These are phyloP conservation scores for Sanguinoderma infundibulare DNA, from an alignment of 1,284 basidiomycete species.

Conservation along the genomic window DNA sequence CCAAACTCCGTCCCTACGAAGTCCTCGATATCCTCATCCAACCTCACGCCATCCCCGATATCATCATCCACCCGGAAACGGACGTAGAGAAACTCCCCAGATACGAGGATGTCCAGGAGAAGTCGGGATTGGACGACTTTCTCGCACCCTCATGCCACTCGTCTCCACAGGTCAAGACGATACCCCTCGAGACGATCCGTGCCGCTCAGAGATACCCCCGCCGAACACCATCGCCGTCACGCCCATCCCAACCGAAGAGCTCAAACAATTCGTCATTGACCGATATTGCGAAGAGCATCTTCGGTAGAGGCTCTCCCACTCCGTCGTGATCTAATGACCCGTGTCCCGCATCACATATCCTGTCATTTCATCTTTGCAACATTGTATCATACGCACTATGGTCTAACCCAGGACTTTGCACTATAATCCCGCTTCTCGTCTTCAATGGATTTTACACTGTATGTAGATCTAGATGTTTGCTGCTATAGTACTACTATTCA, in stretches of 20 bases:
- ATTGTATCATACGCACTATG: too few relatives aligned
- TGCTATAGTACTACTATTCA: too few relatives aligned
- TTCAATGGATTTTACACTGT: too few relatives aligned
- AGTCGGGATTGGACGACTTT: constrained; percentile 3
- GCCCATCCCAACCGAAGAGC: background rate
- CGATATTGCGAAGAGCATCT: constrained; percentile 18
- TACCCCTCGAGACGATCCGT: constrained; percentile 1
- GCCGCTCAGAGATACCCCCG: background rate
- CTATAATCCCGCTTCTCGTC: too few relatives aligned
- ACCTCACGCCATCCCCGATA: constrained; percentile 9
- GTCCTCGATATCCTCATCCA: constrained; percentile 53
- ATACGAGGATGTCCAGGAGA: constrained; percentile 17
- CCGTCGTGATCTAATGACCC: too few relatives aligned
- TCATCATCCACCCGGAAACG: constrained; percentile 15
- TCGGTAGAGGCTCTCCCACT: constrained; percentile 2
- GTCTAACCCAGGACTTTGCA: too few relatives aligned
- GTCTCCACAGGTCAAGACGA: background rate
- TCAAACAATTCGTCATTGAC: background rate
- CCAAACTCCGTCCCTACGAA: constrained; percentile 53
- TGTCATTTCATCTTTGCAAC: too few relatives aligned
- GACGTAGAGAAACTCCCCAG: constrained; percentile 17
- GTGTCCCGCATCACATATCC: too few relatives aligned
- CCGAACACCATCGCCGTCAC: constrained; percentile 7
- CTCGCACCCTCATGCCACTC: constrained; percentile 14
- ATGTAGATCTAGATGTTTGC: too few relatives aligned